phyloP scores from a whole-genome alignment of 495 filamentous ascomycete genomes.

The Lophiostoma macrostomum region DNA sequence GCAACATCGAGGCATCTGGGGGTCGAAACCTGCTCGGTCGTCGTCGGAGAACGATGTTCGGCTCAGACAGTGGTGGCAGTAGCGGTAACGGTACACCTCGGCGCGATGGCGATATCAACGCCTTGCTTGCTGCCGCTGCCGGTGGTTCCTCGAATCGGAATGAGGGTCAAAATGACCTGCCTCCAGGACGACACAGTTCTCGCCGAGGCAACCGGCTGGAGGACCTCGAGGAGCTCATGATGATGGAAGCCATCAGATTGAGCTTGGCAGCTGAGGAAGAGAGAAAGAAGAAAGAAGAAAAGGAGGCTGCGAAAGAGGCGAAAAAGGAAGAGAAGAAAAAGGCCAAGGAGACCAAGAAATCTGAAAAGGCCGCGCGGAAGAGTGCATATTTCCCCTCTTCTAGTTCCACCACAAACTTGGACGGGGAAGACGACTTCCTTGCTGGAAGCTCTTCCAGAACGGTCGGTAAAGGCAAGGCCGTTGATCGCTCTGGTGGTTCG shows the following conservation, averaged over 20 bases:
- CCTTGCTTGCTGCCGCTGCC: constrained; percentile 28
- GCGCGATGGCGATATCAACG: constrained; percentile 24
- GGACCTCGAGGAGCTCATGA: constrained; percentile 96
- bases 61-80: constrained; percentile 38
- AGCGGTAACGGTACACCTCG: constrained; percentile 41
- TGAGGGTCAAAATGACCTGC: constrained; percentile 47
- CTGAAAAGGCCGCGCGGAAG: constrained; percentile 69
- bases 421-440: constrained; percentile 7
- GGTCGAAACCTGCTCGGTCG: constrained; percentile 44
- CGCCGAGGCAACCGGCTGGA: constrained; percentile 64
- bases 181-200: constrained; percentile 55
- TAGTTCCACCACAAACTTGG: too few relatives aligned
- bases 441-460: constrained; percentile 13
- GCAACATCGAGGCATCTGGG: constrained; percentile 51
- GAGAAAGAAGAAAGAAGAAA: constrained; percentile 73
- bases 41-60: constrained; percentile 41
- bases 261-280: constrained; percentile 90
- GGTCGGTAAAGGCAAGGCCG: constrained; percentile 74
- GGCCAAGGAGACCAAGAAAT: constrained; percentile 72
- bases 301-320: constrained; percentile 72
- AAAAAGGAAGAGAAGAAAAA: constrained; percentile 78
- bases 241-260: constrained; percentile 90
- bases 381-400: constrained; percentile 27
- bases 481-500: constrained; percentile 55
- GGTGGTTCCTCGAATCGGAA: constrained; percentile 21